Conservation (phyloP, 768 basidiomycete genomes). For the Jaapia argillacea region DNA sequence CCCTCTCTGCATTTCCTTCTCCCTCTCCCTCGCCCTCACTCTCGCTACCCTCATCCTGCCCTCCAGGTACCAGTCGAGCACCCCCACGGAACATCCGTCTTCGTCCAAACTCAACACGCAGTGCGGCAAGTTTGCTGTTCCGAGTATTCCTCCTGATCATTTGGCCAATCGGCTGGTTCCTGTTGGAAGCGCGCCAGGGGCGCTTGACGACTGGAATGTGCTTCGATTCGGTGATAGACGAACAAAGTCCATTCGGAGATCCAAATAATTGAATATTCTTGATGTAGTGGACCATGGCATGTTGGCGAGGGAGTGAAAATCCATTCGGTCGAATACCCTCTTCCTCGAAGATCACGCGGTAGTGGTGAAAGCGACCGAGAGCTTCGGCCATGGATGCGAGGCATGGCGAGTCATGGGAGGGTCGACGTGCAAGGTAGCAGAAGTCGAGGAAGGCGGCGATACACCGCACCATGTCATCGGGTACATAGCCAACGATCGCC, state of each 20-base stretch:
- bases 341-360: conserved; percentile 8
- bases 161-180: conserved; percentile 20
- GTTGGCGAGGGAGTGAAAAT: conserved; percentile 17
- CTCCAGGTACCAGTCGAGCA: conserved; percentile 11
- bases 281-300: conserved; percentile 16
- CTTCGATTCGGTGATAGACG: conserved; percentile 13
- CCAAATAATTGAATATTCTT: conserved; percentile 13
- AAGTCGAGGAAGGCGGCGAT: conserved; percentile 13
- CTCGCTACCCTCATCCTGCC: not conserved
- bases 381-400: conserved; percentile 7
- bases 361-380: conserved; percentile 7
- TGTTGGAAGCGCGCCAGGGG: conserved; percentile 24
- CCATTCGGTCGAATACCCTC: conserved; percentile 9
- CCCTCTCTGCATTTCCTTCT: not conserved
- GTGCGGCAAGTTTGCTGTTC: conserved; percentile 19
- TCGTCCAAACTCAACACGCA: conserved; percentile 3
- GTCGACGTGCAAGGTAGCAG: conserved; percentile 12
- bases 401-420: not conserved
- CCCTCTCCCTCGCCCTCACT: not conserved
- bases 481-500: conserved; percentile 4
- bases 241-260: conserved; percentile 13
- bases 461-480: conserved; percentile 5
- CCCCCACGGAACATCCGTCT: conserved; percentile 5
- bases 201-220: conserved; percentile 16
- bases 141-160: conserved; percentile 19